Evolutionary conservation across 495 filamentous ascomycete species (phyloP), one percentile per base, ranked within the genome.

Genomic region (Barbatosphaeria neglecta): DNA sequence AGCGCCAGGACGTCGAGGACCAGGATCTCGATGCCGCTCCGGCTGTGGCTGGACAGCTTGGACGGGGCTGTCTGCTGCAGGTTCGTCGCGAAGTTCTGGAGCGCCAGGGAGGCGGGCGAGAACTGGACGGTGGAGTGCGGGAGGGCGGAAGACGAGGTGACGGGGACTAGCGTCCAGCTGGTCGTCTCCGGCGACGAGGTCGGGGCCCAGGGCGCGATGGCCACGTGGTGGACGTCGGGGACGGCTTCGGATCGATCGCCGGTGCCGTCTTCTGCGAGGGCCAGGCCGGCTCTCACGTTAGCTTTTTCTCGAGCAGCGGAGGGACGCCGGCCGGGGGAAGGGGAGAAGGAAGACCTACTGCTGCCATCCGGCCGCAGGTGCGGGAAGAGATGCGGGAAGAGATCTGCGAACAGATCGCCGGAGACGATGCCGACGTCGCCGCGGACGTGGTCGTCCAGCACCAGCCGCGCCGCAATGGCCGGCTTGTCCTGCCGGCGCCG

Each of bases 371-470:
- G 63, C 51, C 60, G 63, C 51, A 60, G 58, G 46, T 75, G 72
- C 20, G 81, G 84, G 57, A 94, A 94, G 37, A 96, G 73, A 58
- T 75, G 72, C 20, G 81, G 84, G 57, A 94, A 94, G 37, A 96
- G 73, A 58, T 93, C 84, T 23, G 72, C 70, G 48, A 84, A 87
- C 27, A 98, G 73, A 60, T 94, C 86, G 54, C 90, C 83, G 16
- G 90, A 93, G 43, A 98, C 59, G 38, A 92, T 78, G 40, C 87
- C 92, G 24, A 88, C 77, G 50, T 93, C 87, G n/a, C 85, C 87
- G 66, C 82, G 87, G 53, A 94, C 69, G 63, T 89, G 83, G 56
- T 84, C 81, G 56, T 94, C 87, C 27, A 90, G 72, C n/a, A 97
- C 68, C 22, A 78, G 59, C 38, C 72, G 65, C 48, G 75, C 74